Base-by-base conservation (phyloP, 106 monocot genomes). In the Acorus calamus region DNA sequence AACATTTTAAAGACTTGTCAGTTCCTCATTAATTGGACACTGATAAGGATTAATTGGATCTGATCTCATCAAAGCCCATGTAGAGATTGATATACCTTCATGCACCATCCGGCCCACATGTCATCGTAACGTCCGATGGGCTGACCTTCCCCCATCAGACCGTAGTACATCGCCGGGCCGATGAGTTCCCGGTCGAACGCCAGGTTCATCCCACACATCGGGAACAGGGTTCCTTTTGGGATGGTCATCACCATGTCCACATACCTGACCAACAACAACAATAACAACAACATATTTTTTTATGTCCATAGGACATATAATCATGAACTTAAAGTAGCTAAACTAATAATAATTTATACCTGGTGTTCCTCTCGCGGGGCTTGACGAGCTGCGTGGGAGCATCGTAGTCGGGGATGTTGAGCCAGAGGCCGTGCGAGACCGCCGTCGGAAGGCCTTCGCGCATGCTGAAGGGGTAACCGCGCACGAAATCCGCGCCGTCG, bases 81-180 rank as follows among this genome's bases (percentile, higher is more conserved):
- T 28, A 28, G 28, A 4, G 7, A 4, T 2, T 2, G 11, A n/a
- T 14, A n/a, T 14, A 79, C 79, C 79, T 79, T 79, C 47, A 60
- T 55, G 49, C 79, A 79, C 79, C 79, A 79, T 54, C 79, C 79
- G 11, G 79, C 79, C 79, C 79, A 79, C 79, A 74, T 79, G 56
- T 79, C 79, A 66, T 79, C 79, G 11, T 79, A 79, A 8, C 74
- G 73, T 8, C 61, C 66, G 51, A 74, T 74, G 11, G 79, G 79
- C 69, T 79, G 79, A 50, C 73, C 69, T 41, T 74, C 79, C 28
- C 79, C 77, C 77, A 78, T 72, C 11, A 78, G 77, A 43, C 77
- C 77, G 59, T 72, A 78, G 62, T 78, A 78, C 77, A 72, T 78
- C 47, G 77, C 77, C 67, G 77, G 77, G 49, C 77, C 77, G 41